Base-by-base conservation (phyloP, 2,329 filamentous ascomycete genomes). In the Periconia sp. region DNA sequence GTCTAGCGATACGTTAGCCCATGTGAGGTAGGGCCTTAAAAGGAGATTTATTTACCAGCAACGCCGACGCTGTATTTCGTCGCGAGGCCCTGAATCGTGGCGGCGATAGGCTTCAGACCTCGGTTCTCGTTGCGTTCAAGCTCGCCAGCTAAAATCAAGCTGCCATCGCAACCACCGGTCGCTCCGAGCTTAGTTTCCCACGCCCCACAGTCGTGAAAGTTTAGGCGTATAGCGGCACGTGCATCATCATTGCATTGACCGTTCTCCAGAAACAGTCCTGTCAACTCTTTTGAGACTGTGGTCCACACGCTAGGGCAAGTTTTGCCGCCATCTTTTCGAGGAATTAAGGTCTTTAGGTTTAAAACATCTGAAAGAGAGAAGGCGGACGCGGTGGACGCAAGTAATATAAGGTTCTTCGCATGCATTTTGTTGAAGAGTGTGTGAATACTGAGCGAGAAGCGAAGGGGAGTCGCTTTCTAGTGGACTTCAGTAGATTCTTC, bases 141-240 rank as follows among this genome's bases (percentile, higher is more conserved):
- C 13, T 71, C 69, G 5, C 53, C 48, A 15, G 54, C 38, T 3
- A 71, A 55, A 11, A 65, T 46, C 4, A 72, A 49, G 11, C 63
- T 68, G 23, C 68, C 69, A 43, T 72, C 69, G 28, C 68, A 69
- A 11, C 68, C 69, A 23, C 63, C 61, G 11, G 29, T 46, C n/a
- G 43, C 44, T 12, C 52, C 52, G 41, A 43, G 50, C 24, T 41
- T 34, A 12, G 12, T 45, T 31, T 50, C 48, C 52, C 52, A 56
- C 28, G 52, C 52, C 39, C 57, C 57, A 24, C 53, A 52, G 15
- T 70, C 67, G 38, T 71, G 68, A 46, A 71, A 71, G 16, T 64
- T 60, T 13, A 52, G 60, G 17, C 67, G 57, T 12, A 70, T 69
- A 5, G 65, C 62, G 11, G 58, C 62, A 17, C 67, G 54, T 4